Conservation (phyloP, 805 yeast genomes). For the Metahyphopichia silvanorum region DNA sequence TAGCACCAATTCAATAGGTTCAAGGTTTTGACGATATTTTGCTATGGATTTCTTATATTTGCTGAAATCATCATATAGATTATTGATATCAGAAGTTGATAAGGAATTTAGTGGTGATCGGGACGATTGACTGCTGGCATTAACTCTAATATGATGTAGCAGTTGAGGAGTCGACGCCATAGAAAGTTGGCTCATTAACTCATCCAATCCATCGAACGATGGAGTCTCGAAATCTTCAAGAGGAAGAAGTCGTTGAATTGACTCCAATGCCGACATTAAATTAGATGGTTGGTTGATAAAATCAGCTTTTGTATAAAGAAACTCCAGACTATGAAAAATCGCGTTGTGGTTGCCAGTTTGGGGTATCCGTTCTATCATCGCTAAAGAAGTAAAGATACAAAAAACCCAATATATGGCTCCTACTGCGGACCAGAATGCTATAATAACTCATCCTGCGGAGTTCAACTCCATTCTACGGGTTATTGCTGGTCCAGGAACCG, state of each 20-base stretch:
- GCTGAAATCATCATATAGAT: constrained; percentile 13
- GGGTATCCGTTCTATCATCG: too few species aligned
- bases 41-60: constrained; percentile 22
- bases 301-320: too few species aligned
- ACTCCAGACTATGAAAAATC: too few species aligned
- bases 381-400: neutral
- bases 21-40: constrained; percentile 31
- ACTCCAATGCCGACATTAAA: constrained; percentile 6
- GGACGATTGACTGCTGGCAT: too few species aligned
- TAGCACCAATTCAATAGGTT: constrained; percentile 54
- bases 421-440: constrained; percentile 45
- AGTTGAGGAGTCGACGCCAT: constrained; percentile 2
- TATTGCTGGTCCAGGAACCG: constrained; percentile 73
- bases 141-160: constrained; percentile 12
- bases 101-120: constrained; percentile 5
- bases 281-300: too few species aligned
- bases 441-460: constrained; percentile 40
- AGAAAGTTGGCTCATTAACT: neutral
- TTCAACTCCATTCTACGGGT: constrained; percentile 45
- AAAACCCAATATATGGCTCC: too few species aligned
- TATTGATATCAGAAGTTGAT: constrained; percentile 4
- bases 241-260: neutral
- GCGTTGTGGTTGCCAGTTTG: too few species aligned
- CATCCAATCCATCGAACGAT: too few species aligned
- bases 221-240: neutral